A percentile compares a stretch with the other conserved stretches of the same genome.
These are phyloP conservation scores for Zygotorulaspora danielsina DNA, from an alignment of 805 yeast genomes.

Conservation along the genomic window DNA sequence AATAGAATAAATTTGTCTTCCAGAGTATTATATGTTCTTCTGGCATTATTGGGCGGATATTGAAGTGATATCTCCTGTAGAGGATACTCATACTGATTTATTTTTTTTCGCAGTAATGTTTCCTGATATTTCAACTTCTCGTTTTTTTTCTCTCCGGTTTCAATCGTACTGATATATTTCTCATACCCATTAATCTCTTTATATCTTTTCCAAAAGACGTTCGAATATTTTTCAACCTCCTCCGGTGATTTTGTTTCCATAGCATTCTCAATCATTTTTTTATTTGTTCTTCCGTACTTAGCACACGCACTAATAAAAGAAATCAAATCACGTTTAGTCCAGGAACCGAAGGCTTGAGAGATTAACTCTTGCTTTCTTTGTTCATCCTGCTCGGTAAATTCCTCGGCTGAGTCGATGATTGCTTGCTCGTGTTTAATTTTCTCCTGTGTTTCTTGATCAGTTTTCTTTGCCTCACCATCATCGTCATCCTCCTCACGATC, in stretches of 20 bases:
- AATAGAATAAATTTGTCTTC: slow-evolving; percentile 67
- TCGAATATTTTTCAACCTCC: slow-evolving; percentile 57
- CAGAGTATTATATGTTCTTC: slow-evolving; percentile 59
- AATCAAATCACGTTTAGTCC: slow-evolving; percentile 75
- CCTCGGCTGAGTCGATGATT: slow-evolving; percentile 50
- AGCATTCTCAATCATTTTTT: slow-evolving; percentile 47
- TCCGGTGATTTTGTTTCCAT: slow-evolving; percentile 53
- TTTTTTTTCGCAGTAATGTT: slow-evolving; percentile 48
- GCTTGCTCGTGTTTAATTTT: slow-evolving; percentile 45
- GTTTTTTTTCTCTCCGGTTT: slow-evolving; percentile 64
- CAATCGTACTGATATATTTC: slow-evolving; percentile 67
- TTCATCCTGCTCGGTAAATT: slow-evolving; percentile 61
- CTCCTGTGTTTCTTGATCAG: slow-evolving; percentile 20
- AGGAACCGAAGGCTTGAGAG: slow-evolving; percentile 55
- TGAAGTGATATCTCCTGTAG: slow-evolving; percentile 58
- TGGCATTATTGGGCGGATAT: slow-evolving; percentile 81
- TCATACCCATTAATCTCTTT: slow-evolving; percentile 64
- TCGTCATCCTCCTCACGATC: slow-evolving; percentile 43
- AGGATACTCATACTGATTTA: slow-evolving; percentile 54
- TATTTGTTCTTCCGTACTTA: slow-evolving; percentile 55
- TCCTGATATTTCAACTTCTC: slow-evolving; percentile 54
- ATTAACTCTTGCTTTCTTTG: slow-evolving; percentile 49
- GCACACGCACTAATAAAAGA: slow-evolving; percentile 67
- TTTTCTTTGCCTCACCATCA: slow-evolving; percentile 30
- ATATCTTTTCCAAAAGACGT: slow-evolving; percentile 60